Percentiles rank a stretch among this genome's conserved stretches.
Evolutionary conservation across 2,329 filamentous ascomycete species (phyloP).

Genomic region (Anthostomella pinea): DNA sequence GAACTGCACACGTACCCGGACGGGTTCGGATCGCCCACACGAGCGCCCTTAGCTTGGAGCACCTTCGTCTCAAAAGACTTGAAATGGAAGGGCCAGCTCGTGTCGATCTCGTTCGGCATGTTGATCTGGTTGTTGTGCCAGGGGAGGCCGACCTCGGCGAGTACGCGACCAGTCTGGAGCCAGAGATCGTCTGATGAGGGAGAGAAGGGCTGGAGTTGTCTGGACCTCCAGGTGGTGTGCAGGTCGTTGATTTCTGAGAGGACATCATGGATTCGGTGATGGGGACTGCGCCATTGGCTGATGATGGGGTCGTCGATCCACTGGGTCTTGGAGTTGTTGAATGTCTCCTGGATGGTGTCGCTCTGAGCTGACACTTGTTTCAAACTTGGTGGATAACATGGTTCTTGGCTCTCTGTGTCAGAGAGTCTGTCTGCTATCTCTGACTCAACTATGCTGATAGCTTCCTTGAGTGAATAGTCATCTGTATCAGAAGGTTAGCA

Average conservation of each 20-base stretch:
- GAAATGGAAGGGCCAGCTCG: slow-evolving; percentile 14
- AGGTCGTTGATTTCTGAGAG: slow-evolving; percentile 4
- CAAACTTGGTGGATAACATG: too few relatives aligned
- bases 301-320: slow-evolving; percentile 11
- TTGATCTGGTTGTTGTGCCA: slow-evolving; percentile 15
- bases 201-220: slow-evolving; percentile 2
- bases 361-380: too few relatives aligned
- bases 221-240: slow-evolving; percentile 4
- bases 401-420: too few relatives aligned
- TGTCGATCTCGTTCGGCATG: slow-evolving; percentile 11
- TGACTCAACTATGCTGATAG: too few relatives aligned
- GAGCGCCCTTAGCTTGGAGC: slow-evolving; percentile 7
- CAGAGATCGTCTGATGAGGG: slow-evolving; percentile 4
- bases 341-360: slow-evolving; percentile 1
- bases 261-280: slow-evolving; percentile 5
- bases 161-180: slow-evolving; percentile 3
- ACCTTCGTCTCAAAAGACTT: slow-evolving; percentile 9
- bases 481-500: too few relatives aligned
- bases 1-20: slow-evolving; percentile 10
- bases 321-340: slow-evolving; percentile 6
- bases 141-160: slow-evolving; percentile 9
- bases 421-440: too few relatives aligned
- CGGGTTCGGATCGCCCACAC: slow-evolving; percentile 6
- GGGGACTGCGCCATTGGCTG: slow-evolving; percentile 9
- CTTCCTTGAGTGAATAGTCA: too few relatives aligned